phyloP scores from a whole-genome alignment of 1,284 basidiomycete genomes.

The Coniophora puteana region DNA sequence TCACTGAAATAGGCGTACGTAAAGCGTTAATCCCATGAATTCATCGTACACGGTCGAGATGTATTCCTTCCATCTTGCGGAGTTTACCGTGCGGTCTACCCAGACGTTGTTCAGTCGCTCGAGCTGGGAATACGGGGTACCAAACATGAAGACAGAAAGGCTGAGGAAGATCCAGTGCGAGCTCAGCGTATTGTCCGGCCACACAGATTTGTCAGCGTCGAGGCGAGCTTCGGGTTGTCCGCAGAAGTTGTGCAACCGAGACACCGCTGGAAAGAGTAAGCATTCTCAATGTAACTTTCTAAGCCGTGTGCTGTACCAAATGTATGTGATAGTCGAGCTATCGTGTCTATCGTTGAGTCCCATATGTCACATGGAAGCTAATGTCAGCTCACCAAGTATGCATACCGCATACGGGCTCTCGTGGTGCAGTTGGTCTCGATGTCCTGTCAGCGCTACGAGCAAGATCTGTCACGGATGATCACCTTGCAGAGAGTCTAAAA shows the following conservation, averaged over 20 bases:
- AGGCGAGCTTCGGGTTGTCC: conserved; percentile 47
- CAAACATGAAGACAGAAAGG: conserved; percentile 31
- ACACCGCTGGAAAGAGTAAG: conserved; percentile 15
- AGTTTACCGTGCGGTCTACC: conserved; percentile 24
- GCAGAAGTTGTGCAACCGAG: conserved; percentile 43
- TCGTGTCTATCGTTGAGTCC: background rate
- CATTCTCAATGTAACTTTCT: background rate
- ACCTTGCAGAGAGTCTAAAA: conserved; percentile 8
- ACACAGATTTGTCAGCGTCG: conserved; percentile 37
- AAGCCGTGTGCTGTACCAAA: conserved; percentile 5
- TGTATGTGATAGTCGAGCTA: conserved; percentile 11
- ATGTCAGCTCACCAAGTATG: conserved; percentile 8
- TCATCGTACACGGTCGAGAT: conserved; percentile 20
- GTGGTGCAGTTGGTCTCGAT: conserved; percentile 4
- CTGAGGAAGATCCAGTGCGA: no score
- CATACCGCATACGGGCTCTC: conserved; percentile 6
- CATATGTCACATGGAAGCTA: background rate
- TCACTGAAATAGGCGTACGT: conserved; percentile 8
- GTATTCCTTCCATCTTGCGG: conserved; percentile 22
- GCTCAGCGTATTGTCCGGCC: conserved; percentile 9
- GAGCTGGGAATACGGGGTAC: conserved; percentile 36
- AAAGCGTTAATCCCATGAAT: conserved; percentile 12
- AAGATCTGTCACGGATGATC: background rate
- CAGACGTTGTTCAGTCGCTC: conserved; percentile 32
- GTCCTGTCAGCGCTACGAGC: background rate